phyloP scores from a whole-genome alignment of 352 stramenopile genomes.

The Pythium plurisporium region DNA sequence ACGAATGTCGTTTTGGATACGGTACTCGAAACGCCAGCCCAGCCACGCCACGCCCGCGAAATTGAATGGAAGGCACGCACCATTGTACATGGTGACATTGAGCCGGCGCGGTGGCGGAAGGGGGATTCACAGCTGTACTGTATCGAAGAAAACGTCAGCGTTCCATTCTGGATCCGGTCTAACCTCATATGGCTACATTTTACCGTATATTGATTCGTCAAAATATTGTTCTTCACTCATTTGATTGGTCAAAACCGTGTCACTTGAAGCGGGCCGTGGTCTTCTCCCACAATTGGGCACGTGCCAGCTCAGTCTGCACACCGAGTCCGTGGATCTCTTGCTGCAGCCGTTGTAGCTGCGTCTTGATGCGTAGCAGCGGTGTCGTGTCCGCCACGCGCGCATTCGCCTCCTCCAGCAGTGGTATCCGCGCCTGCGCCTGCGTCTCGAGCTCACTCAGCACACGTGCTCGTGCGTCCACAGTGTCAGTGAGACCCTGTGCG shows the following conservation, averaged over 20 bases:
- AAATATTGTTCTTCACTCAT: background rate
- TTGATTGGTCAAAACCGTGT: conserved; percentile 2
- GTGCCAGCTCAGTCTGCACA: conserved; percentile 35
- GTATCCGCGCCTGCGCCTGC: background rate
- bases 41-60: no score
- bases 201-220: background rate
- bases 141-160: no score
- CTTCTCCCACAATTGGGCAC: conserved; percentile 29
- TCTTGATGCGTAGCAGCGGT: conserved; percentile 35
- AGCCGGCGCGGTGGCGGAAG: background rate
- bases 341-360: conserved; percentile 34
- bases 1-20: no score
- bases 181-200: background rate
- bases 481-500: background rate
- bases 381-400: conserved; percentile 15
- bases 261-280: background rate
- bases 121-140: no score
- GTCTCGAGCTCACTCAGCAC: background rate
- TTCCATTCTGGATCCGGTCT: background rate
- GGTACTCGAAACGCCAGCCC: no score
- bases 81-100: no score
- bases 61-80: no score
- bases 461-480: background rate
- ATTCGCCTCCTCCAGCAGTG: conserved; percentile 6
- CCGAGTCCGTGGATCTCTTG: conserved; percentile 39